These are phyloP conservation scores for Drechslerella stenobrocha DNA, from an alignment of 2,329 filamentous ascomycete species.

Conservation along the genomic window DNA sequence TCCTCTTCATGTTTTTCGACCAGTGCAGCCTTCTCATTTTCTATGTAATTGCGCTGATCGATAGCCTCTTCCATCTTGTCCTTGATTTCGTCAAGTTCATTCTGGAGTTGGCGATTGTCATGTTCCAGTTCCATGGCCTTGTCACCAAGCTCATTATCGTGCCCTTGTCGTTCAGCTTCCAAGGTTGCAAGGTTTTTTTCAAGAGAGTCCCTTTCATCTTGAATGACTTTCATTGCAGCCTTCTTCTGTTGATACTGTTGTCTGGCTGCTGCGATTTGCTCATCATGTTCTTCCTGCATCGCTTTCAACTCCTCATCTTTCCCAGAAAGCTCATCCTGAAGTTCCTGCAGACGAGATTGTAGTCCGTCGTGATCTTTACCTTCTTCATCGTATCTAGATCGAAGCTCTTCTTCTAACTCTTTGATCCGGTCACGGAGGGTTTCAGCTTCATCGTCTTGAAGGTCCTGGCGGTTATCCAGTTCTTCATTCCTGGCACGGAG, in stretches of 20 bases:
- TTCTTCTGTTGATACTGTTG: conserved; percentile 48
- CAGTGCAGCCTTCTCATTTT: conserved; percentile 59
- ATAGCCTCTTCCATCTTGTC: conserved; percentile 62
- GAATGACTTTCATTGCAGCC: conserved; percentile 33
- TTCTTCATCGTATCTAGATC: conserved; percentile 50
- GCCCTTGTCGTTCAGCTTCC: conserved; percentile 54
- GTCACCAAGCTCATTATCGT: conserved; percentile 59
- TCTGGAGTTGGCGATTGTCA: conserved; percentile 61
- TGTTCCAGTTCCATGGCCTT: conserved; percentile 65
- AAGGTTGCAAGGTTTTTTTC: conserved; percentile 24
- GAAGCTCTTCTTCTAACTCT: conserved; percentile 61
- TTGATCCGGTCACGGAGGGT: conserved; percentile 62
- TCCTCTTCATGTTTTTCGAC: conserved; percentile 71
- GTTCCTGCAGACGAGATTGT: conserved; percentile 22
- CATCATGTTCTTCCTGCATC: conserved; percentile 35
- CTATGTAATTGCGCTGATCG: conserved; percentile 64
- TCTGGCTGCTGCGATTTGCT: conserved; percentile 26
- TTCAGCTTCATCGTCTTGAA: conserved; percentile 61
- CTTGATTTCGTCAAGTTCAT: conserved; percentile 62
- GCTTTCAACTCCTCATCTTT: conserved; percentile 38
- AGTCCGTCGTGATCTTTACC: conserved; percentile 32
- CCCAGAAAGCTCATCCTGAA: conserved; percentile 30
- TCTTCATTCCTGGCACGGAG: conserved; percentile 74
- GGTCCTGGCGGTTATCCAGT: conserved; percentile 62
- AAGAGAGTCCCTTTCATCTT: conserved; percentile 39